These are phyloP conservation scores for Phytophthora cryptogea DNA, from an alignment of 352 stramenopile species.

Conservation along the genomic window DNA sequence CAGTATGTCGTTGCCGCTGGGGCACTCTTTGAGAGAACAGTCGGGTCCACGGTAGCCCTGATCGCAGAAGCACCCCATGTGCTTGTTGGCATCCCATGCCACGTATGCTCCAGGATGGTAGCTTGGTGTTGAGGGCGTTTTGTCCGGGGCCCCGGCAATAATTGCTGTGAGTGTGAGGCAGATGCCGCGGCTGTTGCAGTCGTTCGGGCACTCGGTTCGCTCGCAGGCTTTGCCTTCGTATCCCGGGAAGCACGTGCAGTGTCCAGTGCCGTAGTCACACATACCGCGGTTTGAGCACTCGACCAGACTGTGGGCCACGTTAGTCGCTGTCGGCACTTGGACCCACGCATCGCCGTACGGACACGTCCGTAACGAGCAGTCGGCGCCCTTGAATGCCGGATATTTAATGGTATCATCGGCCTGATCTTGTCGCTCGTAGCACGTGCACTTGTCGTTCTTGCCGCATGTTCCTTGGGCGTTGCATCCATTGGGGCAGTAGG, in stretches of 20 bases:
- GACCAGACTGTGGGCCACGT: slow-evolving; percentile 71
- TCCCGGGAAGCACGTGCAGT: slow-evolving; percentile 90
- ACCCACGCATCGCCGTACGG: slow-evolving; percentile 75
- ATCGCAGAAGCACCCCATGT: slow-evolving; percentile 96
- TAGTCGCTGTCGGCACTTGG: slow-evolving; percentile 52
- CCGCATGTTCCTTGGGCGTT: slow-evolving; percentile 87
- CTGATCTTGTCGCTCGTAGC: slow-evolving; percentile 84
- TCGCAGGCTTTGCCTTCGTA: slow-evolving; percentile 93
- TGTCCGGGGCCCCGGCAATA: slow-evolving; percentile 36
- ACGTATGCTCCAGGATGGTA: slow-evolving; percentile 31
- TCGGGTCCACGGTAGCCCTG: slow-evolving; percentile 94
- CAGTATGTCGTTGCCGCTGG: slow-evolving; percentile 91
- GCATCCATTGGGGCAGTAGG: slow-evolving; percentile 84
- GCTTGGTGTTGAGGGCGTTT: background rate
- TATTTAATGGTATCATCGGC: slow-evolving; percentile 32
- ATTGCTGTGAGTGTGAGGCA: slow-evolving; percentile 93
- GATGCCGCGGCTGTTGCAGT: slow-evolving; percentile 93
- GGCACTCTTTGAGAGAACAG: slow-evolving; percentile 96
- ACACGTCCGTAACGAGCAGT: slow-evolving; percentile 84
- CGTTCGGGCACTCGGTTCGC: slow-evolving; percentile 93
- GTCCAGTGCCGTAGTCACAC: slow-evolving; percentile 91
- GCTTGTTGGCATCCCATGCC: slow-evolving; percentile 93
- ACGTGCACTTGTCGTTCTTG: slow-evolving; percentile 92
- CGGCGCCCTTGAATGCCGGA: slow-evolving; percentile 69
- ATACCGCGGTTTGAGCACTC: slow-evolving; percentile 95